Evolutionary conservation across 2,329 filamentous ascomycete genomes (phyloP).

Genomic region (Xylaria sp.): DNA sequence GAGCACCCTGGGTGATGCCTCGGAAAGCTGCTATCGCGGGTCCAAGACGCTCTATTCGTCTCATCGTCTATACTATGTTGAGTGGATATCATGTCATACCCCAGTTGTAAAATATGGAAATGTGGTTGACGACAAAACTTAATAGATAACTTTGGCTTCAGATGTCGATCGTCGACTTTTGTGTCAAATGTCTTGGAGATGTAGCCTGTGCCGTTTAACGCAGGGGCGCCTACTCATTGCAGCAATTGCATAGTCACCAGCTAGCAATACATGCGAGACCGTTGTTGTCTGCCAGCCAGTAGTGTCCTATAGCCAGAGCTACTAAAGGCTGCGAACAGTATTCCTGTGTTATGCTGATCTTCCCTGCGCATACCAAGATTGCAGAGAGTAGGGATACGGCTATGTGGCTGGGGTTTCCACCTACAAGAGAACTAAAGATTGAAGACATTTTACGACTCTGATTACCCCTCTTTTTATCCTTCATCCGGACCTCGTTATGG

Average conservation of each 20-base stretch:
- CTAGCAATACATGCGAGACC: not conserved
- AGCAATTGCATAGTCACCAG: not conserved
- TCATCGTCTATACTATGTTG: conserved; percentile 20
- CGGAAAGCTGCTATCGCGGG: conserved; percentile 2
- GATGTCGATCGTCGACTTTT: not conserved
- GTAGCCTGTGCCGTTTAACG: not conserved
- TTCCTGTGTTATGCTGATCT: no score
- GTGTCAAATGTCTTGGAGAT: not conserved
- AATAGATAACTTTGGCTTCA: conserved; percentile 38
- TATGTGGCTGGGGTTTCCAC: no score
- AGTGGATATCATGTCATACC: conserved; percentile 37
- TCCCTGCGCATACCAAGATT: not conserved
- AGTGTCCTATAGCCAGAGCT: no score
- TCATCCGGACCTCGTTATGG: no score
- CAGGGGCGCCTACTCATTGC: not conserved
- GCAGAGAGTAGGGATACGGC: no score
- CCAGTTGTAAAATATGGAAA: conserved; percentile 42
- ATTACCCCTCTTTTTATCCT: no score
- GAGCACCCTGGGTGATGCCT: conserved; percentile 9
- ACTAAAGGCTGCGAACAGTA: not conserved
- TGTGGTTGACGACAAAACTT: conserved; percentile 37
- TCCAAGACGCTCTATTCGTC: conserved; percentile 1
- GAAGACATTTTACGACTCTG: no score
- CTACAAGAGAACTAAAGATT: no score
- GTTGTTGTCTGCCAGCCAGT: not conserved